Conservation (phyloP, 1,139 yeast species). For the Yamadazyma kanchanaburiensis region DNA sequence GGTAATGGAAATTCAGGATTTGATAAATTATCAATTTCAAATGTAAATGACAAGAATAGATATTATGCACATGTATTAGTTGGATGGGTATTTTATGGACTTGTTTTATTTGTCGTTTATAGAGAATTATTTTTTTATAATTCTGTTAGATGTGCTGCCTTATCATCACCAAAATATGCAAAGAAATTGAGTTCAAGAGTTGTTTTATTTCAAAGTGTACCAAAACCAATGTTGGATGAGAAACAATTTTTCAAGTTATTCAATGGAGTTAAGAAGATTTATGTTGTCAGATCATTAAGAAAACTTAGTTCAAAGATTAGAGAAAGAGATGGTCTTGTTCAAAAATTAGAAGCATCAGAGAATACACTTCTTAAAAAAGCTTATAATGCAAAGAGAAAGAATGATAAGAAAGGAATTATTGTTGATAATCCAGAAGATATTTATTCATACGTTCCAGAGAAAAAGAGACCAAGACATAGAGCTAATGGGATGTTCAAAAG, state of each 20-base stretch:
- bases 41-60: slow-evolving; percentile 53
- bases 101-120: slow-evolving; percentile 66
- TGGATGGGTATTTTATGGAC: slow-evolving; percentile 76
- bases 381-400: slow-evolving; percentile 58
- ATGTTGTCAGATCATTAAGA: slow-evolving; percentile 68
- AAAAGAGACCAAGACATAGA: slow-evolving; percentile 73
- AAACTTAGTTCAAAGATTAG: slow-evolving; percentile 56
- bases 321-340: slow-evolving; percentile 60
- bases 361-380: slow-evolving; percentile 57
- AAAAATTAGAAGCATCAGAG: slow-evolving; percentile 68
- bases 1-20: slow-evolving; percentile 60
- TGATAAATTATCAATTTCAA: slow-evolving; percentile 75
- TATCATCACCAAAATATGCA: slow-evolving; percentile 79
- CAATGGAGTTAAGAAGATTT: slow-evolving; percentile 71
- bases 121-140: slow-evolving; percentile 80
- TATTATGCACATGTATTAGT: slow-evolving; percentile 85
- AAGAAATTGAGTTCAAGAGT: slow-evolving; percentile 72
- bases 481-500: slow-evolving; percentile 49
- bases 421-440: slow-evolving; percentile 52
- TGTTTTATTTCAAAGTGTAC: slow-evolving; percentile 76
- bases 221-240: slow-evolving; percentile 62
- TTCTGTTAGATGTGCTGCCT: slow-evolving; percentile 75
- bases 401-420: slow-evolving; percentile 54
- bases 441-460: slow-evolving; percentile 64
- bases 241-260: slow-evolving; percentile 57